Base-by-base conservation (phyloP, 192 early-diverging fungal genomes). In the Phycomyces blakesleeanus region DNA sequence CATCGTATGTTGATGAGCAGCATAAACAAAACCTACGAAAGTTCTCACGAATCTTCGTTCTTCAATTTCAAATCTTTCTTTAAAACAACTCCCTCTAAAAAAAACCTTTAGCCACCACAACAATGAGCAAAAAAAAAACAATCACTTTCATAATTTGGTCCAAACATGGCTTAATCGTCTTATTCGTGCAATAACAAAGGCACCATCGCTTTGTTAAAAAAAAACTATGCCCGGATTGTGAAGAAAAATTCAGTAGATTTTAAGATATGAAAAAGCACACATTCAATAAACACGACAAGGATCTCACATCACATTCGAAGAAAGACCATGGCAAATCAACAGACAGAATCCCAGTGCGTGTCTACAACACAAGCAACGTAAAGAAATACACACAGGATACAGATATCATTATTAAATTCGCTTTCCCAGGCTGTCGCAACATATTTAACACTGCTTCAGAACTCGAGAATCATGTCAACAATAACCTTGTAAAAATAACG, bases 281-380 rank as follows among this genome's bases (percentile, higher is more conserved):
- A 22, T 54, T 22, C 20, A n/a, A 2, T n/a, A 2, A 22, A 29
- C 52, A 54, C 21, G 52, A 21, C 16, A 54, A 54, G 24, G 52
- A 22, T 15, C 16, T 54, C 20, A 25, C 16, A 54, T 21, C 20
- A 54, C 52, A 20, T 21, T 20, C 52, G 3, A 54, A 54, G 24
- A 54, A 25, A 22, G 52, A 54, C 24, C 52, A 54, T 54, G 52
- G 52, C 49, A 50, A 50, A 22, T 50, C 49, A 22, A 22, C 21
- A 50, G 49, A 50, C 10, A 9, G 49, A 54, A 26, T 22, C 21
- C 20, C 52, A 54, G 20, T 54, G 24, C 52, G 21, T 54, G 34
- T 56, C 8, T 37, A 56, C 18, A 37, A 56, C 26, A 56, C 25
- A 29, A 56, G 25, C 10, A 56, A 38, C 29, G 29, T 56, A 14